Percentiles rank a stretch among this genome's conserved stretches.
phyloP scores from a whole-genome alignment of 2,329 filamentous ascomycete genomes.

The Ophiostoma sp. region DNA sequence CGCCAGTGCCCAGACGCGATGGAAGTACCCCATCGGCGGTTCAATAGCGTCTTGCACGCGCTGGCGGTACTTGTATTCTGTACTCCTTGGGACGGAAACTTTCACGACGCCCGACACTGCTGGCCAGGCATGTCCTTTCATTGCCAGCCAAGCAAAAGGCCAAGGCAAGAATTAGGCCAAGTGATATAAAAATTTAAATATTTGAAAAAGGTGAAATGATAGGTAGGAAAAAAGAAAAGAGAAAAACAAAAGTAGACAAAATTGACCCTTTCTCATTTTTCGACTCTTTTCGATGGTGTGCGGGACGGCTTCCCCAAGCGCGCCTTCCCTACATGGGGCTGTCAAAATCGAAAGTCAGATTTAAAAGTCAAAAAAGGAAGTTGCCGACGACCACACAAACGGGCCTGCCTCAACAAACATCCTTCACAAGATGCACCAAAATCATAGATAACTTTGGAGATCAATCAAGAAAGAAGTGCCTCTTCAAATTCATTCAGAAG shows the following conservation, averaged over 20 bases:
- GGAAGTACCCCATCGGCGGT: not conserved
- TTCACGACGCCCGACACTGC: not conserved
- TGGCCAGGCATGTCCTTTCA: not conserved
- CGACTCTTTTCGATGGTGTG: not conserved
- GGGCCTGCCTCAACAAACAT: not conserved
- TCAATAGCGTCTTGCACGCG: not conserved
- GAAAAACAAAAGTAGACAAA: not conserved
- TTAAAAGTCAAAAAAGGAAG: not conserved
- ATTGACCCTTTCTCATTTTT: not conserved
- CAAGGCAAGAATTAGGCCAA: not conserved
- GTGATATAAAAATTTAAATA: not conserved
- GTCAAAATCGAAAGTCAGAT: not conserved
- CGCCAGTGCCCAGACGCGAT: not conserved
- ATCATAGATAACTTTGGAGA: not conserved
- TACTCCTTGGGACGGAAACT: not conserved
- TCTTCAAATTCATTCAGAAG: not conserved
- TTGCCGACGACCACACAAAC: not conserved
- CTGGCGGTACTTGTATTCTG: not conserved
- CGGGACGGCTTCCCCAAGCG: slow-evolving; percentile 13
- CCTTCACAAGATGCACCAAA: not conserved
- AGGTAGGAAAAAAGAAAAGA: not conserved
- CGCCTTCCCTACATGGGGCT: slow-evolving; percentile 8
- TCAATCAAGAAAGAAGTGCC: not conserved
- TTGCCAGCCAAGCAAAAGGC: not conserved
- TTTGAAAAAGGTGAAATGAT: not conserved